These are phyloP conservation scores for Cyclotella choctawhatcheeana DNA, from an alignment of 108 stramenopile species.

Conservation along the genomic window DNA sequence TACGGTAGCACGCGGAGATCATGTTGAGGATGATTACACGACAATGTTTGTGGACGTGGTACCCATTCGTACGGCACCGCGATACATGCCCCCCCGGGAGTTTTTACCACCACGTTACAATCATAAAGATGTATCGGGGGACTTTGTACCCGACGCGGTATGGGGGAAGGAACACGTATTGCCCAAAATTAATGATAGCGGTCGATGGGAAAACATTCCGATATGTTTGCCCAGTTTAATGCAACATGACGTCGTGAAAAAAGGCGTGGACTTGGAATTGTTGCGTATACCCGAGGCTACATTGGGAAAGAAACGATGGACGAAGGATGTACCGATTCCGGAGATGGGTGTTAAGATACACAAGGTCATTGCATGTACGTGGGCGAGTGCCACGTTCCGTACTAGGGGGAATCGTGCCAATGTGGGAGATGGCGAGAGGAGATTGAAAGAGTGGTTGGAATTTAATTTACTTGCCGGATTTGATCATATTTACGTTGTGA, in stretches of 20 bases:
- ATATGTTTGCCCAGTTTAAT: conserved; percentile 54
- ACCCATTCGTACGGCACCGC: conserved; percentile 85
- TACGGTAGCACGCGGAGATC: conserved; percentile 53
- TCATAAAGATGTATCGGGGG: conserved; percentile 9
- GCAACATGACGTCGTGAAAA: conserved; percentile 38
- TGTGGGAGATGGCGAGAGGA: conserved; percentile 77
- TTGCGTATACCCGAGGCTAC: conserved; percentile 22
- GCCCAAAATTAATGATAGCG: conserved; percentile 74
- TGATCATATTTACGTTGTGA: conserved; percentile 78
- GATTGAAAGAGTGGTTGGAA: conserved; percentile 84
- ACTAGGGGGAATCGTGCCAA: conserved; percentile 73
- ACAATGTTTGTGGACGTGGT: conserved; percentile 83
- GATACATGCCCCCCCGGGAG: conserved; percentile 69
- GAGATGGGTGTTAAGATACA: conserved; percentile 52
- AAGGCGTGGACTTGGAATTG: conserved; percentile 28
- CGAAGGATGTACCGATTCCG: conserved; percentile 14
- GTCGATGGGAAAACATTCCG: conserved; percentile 88
- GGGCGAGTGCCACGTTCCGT: conserved; percentile 80
- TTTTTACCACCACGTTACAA: conserved; percentile 68
- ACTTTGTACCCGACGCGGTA: conserved; percentile 60
- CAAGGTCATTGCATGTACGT: conserved; percentile 78
- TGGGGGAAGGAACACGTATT: conserved; percentile 81
- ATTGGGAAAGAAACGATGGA: conserved; percentile 23
- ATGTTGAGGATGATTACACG: conserved; percentile 74
- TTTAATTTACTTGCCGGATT: conserved; percentile 79